Percentiles rank a stretch among this genome's conserved stretches.
Evolutionary conservation across 768 basidiomycete species (phyloP).

Genomic region (Tulasnella sp.): DNA sequence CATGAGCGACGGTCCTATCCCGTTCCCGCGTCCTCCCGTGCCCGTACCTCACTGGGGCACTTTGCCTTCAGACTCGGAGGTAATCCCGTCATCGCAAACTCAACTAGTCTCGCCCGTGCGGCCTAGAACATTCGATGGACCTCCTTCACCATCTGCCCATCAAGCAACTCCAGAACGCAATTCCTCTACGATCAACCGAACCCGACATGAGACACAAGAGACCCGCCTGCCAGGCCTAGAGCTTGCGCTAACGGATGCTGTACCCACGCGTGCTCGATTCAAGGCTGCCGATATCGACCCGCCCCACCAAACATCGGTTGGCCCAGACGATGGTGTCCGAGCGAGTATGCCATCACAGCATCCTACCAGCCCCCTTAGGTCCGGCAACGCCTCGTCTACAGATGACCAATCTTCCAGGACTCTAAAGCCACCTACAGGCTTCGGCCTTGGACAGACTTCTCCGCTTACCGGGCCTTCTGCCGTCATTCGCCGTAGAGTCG

Average conservation of each 20-base stretch:
- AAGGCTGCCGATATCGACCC: not conserved
- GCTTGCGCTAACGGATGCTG: not conserved
- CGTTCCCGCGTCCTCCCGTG: not conserved
- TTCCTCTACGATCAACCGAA: not conserved
- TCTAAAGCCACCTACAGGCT: not conserved
- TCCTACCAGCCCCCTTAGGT: not conserved
- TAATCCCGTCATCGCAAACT: conserved; percentile 16
- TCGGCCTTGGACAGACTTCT: not conserved
- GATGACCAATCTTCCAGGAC: not conserved
- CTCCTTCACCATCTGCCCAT: not conserved
- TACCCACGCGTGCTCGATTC: not conserved
- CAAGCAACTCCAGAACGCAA: not conserved
- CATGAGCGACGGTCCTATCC: not conserved
- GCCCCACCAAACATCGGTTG: not conserved
- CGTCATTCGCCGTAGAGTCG: not conserved
- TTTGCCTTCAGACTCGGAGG: not conserved
- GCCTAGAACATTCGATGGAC: not conserved
- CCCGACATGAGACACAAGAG: not conserved
- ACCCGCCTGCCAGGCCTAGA: not conserved
- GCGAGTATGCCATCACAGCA: not conserved
- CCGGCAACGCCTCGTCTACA: not conserved
- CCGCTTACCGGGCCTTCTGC: no score
- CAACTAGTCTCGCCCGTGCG: conserved; percentile 13
- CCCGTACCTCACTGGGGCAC: not conserved
- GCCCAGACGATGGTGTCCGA: not conserved